Evolutionary conservation across 495 filamentous ascomycete species (phyloP).

Genomic region (Xylaria flabelliformis): DNA sequence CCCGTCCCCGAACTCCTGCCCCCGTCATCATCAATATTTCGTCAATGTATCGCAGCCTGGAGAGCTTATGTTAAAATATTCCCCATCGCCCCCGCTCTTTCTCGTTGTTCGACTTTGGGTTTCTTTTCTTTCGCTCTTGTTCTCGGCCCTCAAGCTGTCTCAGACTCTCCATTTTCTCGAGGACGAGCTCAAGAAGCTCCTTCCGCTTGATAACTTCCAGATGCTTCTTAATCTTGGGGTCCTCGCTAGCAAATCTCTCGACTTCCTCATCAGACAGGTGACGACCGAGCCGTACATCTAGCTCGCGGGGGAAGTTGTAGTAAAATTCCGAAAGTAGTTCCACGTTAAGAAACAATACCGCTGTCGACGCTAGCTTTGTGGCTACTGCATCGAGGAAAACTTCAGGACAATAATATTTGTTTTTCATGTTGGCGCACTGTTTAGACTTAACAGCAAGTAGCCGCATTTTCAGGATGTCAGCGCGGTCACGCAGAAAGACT

Average conservation of each 20-base stretch:
- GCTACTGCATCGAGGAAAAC: slow-evolving; percentile 97
- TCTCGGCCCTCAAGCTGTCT: slow-evolving; percentile 70
- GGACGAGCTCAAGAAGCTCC: slow-evolving; percentile 87
- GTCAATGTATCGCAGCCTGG: slow-evolving; percentile 5
- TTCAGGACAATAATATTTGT: slow-evolving; percentile 97
- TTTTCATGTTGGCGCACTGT: slow-evolving; percentile 79
- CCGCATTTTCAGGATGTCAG: slow-evolving; percentile 88
- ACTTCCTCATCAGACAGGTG: slow-evolving; percentile 78
- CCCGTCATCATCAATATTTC: slow-evolving; percentile 9
- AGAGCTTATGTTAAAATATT: slow-evolving; percentile 33
- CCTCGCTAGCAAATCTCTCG: slow-evolving; percentile 90
- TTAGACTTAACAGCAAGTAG: slow-evolving; percentile 82
- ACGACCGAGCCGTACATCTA: slow-evolving; percentile 85
- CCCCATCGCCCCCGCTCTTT: slow-evolving; percentile 45
- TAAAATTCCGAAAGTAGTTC: slow-evolving; percentile 97
- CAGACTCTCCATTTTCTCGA: slow-evolving; percentile 92
- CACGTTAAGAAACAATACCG: slow-evolving; percentile 96
- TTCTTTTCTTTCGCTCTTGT: slow-evolving; percentile 31
- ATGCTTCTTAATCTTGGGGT: slow-evolving; percentile 85
- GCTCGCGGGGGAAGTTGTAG: slow-evolving; percentile 92
- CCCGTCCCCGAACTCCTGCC: slow-evolving; percentile 14
- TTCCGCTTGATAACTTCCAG: slow-evolving; percentile 91
- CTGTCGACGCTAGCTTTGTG: slow-evolving; percentile 91
- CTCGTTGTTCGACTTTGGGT: slow-evolving; percentile 33
- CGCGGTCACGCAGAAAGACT: slow-evolving; percentile 88